These are phyloP conservation scores for Bretschneidera sinensis DNA, from an alignment of 345 rosid genomes.

Conservation along the genomic window DNA sequence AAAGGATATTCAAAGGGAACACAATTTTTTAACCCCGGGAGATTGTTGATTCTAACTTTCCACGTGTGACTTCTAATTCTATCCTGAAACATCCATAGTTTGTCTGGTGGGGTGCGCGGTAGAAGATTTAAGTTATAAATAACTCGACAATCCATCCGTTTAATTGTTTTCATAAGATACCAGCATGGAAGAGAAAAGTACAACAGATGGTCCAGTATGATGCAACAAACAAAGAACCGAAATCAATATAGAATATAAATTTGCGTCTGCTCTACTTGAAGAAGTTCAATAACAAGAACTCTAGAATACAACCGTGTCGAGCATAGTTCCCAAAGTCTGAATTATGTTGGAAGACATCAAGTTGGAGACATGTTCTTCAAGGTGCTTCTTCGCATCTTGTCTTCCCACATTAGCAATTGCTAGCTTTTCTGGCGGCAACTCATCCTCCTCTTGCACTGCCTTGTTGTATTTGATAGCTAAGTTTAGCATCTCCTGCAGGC, in stretches of 20 bases:
- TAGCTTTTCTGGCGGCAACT: slow-evolving; percentile 87
- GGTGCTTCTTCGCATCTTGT: slow-evolving; percentile 98
- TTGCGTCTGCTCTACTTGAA: not conserved
- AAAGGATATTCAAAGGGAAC: no score
- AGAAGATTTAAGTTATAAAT: no score
- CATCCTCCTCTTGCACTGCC: slow-evolving; percentile 98
- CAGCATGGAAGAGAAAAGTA: not conserved
- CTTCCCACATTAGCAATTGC: slow-evolving; percentile 95
- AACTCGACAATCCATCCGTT: no score
- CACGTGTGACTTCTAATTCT: no score
- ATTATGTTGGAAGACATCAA: slow-evolving; percentile 98
- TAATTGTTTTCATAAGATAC: not conserved
- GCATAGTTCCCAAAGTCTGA: slow-evolving; percentile 97
- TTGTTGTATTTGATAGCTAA: slow-evolving; percentile 84
- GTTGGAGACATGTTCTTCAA: slow-evolving; percentile 91
- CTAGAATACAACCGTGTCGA: slow-evolving; percentile 90
- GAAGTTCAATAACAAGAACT: not conserved
- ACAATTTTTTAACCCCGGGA: no score
- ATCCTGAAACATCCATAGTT: no score
- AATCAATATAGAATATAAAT: not conserved
- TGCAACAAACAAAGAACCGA: not conserved
- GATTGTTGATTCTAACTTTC: no score
- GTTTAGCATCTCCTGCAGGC: slow-evolving; percentile 81
- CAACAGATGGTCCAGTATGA: not conserved
- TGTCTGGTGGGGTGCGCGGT: no score